Percentiles rank a stretch among this genome's conserved stretches.
Conservation (phyloP, 2,329 filamentous ascomycete genomes). For the Kalmusia sp. region DNA sequence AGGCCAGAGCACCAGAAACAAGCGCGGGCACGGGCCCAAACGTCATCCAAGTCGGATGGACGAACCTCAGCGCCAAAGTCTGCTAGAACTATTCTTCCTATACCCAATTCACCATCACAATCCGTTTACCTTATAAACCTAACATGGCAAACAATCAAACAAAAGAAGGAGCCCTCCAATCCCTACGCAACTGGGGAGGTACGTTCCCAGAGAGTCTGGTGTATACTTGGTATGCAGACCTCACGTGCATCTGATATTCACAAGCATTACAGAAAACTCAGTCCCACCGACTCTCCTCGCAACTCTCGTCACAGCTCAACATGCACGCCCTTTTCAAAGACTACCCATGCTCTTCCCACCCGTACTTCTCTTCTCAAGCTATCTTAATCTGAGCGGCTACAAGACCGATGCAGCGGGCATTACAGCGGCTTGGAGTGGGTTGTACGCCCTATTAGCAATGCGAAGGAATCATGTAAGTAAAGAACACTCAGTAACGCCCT, state of each 20-base stretch:
- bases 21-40: constrained; percentile 28
- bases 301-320: constrained; percentile 70
- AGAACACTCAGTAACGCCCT: too few relatives aligned
- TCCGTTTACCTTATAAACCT: constrained; percentile 1
- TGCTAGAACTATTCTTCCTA: too few relatives aligned
- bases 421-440: constrained; percentile 68
- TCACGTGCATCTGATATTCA: constrained; percentile 28
- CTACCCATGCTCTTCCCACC: constrained; percentile 73
- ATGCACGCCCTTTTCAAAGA: constrained; percentile 69
- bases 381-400: constrained; percentile 69
- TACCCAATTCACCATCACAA: background rate
- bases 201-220: constrained; percentile 36
- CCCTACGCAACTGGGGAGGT: constrained; percentile 61
- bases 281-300: constrained; percentile 70
- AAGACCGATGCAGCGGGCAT: constrained; percentile 69
- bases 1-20: constrained; percentile 37
- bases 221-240: background rate
- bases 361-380: constrained; percentile 69
- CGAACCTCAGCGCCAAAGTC: constrained; percentile 11
- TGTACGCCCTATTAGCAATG: constrained; percentile 69
- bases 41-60: constrained; percentile 11
- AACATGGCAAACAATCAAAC: constrained; percentile 49
- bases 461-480: constrained; percentile 58
- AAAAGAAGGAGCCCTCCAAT: constrained; percentile 51
- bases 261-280: constrained; percentile 60